Evolutionary conservation across 768 basidiomycete species (phyloP).

Genomic region (Mrakia gelida): DNA sequence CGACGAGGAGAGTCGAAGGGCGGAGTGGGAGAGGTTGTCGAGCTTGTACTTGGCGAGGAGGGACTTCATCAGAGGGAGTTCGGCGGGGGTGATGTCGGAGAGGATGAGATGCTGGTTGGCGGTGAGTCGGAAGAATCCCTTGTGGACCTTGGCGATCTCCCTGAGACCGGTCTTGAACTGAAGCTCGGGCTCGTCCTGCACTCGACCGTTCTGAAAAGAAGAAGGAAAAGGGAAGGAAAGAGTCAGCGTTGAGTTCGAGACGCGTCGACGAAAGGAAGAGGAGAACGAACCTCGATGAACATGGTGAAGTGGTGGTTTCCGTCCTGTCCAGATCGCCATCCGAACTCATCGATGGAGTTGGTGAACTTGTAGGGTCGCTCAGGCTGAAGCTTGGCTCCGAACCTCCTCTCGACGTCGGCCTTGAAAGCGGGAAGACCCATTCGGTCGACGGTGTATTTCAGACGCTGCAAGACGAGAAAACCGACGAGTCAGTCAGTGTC

Average conservation of each 20-base stretch:
- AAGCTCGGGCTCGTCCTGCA: constrained; percentile 85
- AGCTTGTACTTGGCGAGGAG: constrained; percentile 80
- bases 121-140: constrained; percentile 87
- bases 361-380: constrained; percentile 75
- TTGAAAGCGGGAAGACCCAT: constrained; percentile 86
- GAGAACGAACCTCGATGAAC: constrained; percentile 64
- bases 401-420: constrained; percentile 79
- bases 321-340: constrained; percentile 83
- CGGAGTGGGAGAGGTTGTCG: constrained; percentile 76
- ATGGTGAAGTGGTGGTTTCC: constrained; percentile 85
- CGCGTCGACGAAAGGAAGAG: not conserved
- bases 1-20: constrained; percentile 77
- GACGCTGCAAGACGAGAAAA: constrained; percentile 47
- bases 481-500: no score
- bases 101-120: constrained; percentile 92
- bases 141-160: constrained; percentile 91
- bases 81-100: constrained; percentile 69
- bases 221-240: not conserved
- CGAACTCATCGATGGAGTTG: constrained; percentile 86
- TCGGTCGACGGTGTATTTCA: constrained; percentile 96
- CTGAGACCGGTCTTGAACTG: constrained; percentile 88
- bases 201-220: constrained; percentile 65
- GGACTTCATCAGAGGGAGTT: constrained; percentile 70
- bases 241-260: not conserved
- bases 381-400: constrained; percentile 71